A percentile compares a stretch with the other conserved stretches of the same genome.
These are phyloP conservation scores for Leccinum fuscescens DNA, from an alignment of 1,284 basidiomycete species.

Conservation along the genomic window DNA sequence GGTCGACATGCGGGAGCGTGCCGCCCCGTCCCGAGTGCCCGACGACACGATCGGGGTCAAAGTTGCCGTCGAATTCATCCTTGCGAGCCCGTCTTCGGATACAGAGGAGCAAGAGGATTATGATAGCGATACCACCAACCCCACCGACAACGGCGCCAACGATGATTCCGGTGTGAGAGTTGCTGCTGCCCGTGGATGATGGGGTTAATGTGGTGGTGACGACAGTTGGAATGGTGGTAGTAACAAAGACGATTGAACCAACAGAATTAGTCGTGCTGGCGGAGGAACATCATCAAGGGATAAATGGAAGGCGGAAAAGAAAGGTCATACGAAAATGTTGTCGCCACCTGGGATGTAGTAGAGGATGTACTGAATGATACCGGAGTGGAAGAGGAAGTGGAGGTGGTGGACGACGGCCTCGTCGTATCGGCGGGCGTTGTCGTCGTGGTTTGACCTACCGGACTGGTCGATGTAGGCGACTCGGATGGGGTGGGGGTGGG, in stretches of 20 bases:
- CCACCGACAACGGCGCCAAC: conserved; percentile 33
- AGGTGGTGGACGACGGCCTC: background rate
- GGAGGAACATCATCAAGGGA: background rate
- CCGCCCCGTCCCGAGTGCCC: conserved; percentile 19
- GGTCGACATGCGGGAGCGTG: conserved; percentile 38
- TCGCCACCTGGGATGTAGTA: conserved; percentile 16
- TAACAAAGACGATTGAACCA: conserved; percentile 22
- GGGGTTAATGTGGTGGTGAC: conserved; percentile 3
- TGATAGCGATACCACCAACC: conserved; percentile 15
- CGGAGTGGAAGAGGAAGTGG: background rate
- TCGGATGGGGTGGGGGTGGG: background rate
- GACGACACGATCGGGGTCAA: conserved; percentile 47
- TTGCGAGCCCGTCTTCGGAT: conserved; percentile 20
- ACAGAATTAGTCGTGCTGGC: conserved; percentile 23
- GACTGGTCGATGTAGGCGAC: conserved; percentile 1
- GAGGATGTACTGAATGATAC: background rate
- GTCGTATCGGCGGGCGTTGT: background rate
- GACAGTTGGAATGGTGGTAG: conserved; percentile 20
- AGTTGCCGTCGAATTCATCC: conserved; percentile 50
- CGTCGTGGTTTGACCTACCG: background rate
- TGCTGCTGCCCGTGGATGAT: background rate
- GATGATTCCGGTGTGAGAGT: conserved; percentile 24
- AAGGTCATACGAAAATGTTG: conserved; percentile 18
- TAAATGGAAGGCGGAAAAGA: background rate
- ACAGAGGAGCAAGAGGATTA: conserved; percentile 26